Evolutionary conservation across 331 rosid genomes (phyloP), one percentile per base, ranked within the genome.

Genomic region (Rhamnella rubrinervis): DNA sequence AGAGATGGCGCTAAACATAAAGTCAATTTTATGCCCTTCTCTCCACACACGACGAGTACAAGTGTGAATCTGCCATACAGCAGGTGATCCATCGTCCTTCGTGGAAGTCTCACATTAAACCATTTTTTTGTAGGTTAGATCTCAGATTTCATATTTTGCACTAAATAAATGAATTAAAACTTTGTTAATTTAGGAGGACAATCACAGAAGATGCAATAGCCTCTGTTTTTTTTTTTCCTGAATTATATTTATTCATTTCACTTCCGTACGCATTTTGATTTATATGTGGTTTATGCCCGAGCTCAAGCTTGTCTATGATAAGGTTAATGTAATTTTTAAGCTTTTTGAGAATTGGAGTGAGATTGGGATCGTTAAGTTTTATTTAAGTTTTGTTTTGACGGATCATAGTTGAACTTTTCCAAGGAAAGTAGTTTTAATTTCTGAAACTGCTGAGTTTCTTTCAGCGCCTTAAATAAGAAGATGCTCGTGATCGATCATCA

Each of bases 181-280:
- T 31, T 0, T 68, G 60, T n/a, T 59, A 23, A 41, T 63, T 53
- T 70, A n/a, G 88, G 93, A 84, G 74, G 58, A 18, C 79, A 55
- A 64, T 41, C 69, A 7, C 62, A 62, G 78, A 67, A 62, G 68
- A 59, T 41, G 62, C 62, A 40, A 44, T 9, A 44, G n/a, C 50
- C 23, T 23, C 23, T 23, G 23, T 23, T 23, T 23, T 23, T 23
- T 23, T 23, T 23, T 23, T 23, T 23, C 23, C 23, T 23, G 23
- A 23, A 23, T 23, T 23, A 8, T 23, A 23, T 23, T 23, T 23
- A 23, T 23, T 23, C 23, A 23, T 23, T 23, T 23, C 23, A 23
- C 23, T 23, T 23, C 23, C 23, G 0, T 23, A 23, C 1, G 23
- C 23, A 23, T 23, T 23, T 23, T 23, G 23, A 23, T 23, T 23